Evolutionary conservation across 495 filamentous ascomycete genomes (phyloP).

Genomic region (Umbilicaria muhlenbergii): DNA sequence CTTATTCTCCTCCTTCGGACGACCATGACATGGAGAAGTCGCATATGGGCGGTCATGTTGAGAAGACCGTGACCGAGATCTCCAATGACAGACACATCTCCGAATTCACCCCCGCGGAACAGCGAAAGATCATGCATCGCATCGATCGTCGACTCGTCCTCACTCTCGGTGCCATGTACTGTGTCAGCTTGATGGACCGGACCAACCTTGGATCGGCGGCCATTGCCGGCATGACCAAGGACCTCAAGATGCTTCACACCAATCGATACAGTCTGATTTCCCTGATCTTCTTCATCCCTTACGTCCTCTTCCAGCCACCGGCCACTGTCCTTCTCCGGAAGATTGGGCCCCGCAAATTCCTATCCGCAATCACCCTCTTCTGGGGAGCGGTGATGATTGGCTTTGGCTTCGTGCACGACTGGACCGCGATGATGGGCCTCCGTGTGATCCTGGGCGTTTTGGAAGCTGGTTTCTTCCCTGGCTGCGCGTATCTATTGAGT

Average conservation of each 20-base stretch:
- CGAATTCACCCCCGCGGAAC: constrained; percentile 15
- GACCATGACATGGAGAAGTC: too few species aligned
- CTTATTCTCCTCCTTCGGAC: too few species aligned
- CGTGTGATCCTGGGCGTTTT: constrained; percentile 45
- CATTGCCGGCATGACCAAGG: constrained; percentile 44
- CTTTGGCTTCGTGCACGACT: constrained; percentile 36
- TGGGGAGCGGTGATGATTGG: constrained; percentile 31
- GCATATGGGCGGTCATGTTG: too few species aligned
- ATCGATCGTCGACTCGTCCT: constrained; percentile 48
- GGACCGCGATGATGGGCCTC: constrained; percentile 32
- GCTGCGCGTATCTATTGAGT: constrained; percentile 6
- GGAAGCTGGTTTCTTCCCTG: constrained; percentile 32
- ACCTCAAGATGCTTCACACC: constrained; percentile 25
- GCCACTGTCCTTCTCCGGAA: constrained; percentile 41
- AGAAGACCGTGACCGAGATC: too few species aligned
- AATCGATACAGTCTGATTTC: constrained; percentile 30
- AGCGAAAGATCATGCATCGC: constrained; percentile 35
- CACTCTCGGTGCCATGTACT: constrained; percentile 50
- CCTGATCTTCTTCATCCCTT: constrained; percentile 52
- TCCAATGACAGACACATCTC: too few species aligned
- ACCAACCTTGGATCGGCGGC: constrained; percentile 49
- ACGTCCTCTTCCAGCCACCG: constrained; percentile 47
- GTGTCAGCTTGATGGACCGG: constrained; percentile 50
- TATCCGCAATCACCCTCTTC: constrained; percentile 34
- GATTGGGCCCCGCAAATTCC: constrained; percentile 41